These are phyloP conservation scores for Xerocomellus chrysenteron DNA, from an alignment of 768 basidiomycete species.

Conservation along the genomic window DNA sequence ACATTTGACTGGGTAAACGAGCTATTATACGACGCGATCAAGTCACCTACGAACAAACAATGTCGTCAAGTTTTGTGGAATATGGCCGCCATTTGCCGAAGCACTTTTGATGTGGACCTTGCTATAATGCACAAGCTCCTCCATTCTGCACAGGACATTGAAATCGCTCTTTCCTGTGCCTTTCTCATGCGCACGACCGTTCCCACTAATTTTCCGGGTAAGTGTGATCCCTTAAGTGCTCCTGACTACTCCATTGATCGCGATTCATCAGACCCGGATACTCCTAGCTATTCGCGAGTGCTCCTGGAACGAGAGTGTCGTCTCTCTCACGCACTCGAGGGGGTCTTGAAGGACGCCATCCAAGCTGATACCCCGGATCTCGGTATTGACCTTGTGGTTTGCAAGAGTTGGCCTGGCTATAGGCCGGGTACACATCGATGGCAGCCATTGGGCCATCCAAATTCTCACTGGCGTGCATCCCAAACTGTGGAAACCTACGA, in stretches of 20 bases:
- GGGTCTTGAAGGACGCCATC: background rate
- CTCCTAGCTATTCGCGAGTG: background rate
- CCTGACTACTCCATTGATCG: background rate
- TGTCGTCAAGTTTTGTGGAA: background rate
- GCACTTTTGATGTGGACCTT: background rate
- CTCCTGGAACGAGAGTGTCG: background rate
- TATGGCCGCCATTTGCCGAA: background rate
- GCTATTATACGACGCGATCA: background rate
- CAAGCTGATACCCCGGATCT: background rate
- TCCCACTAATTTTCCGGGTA: background rate
- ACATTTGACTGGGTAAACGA: background rate
- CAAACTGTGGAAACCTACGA: background rate
- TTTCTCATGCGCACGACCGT: background rate
- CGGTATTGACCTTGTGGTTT: background rate
- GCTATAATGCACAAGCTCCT: background rate
- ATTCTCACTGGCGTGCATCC: background rate
- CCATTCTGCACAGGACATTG: background rate
- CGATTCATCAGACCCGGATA: background rate
- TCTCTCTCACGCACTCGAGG: background rate
- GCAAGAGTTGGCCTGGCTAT: too few relatives aligned
- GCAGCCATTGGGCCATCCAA: background rate
- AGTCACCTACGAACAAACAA: background rate
- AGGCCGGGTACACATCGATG: background rate
- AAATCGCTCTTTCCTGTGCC: background rate
- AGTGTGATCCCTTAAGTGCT: background rate